Conservation (phyloP, 2,329 filamentous ascomycete species). For the Diaporthe sp. region DNA sequence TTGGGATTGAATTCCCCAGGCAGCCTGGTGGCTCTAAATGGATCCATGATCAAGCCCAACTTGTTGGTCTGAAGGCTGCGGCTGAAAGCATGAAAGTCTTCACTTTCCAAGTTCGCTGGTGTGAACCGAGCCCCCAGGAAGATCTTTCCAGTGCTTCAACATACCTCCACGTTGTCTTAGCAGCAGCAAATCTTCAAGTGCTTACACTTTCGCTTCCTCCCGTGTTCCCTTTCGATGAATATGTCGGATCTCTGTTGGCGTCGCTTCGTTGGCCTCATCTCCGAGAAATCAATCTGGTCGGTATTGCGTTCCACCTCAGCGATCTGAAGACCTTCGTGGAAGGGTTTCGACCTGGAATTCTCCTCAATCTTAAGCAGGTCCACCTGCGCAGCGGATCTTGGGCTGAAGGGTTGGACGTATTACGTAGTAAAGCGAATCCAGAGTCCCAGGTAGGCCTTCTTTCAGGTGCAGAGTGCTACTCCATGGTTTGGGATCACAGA, state of each 20-base stretch:
- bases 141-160: background rate
- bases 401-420: background rate
- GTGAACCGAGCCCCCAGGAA: too few relatives aligned
- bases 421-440: background rate
- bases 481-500: rapidly evolving
- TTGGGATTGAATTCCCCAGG: background rate
- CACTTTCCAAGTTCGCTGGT: background rate
- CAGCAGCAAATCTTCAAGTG: background rate
- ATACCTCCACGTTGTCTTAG: background rate
- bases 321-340: background rate
- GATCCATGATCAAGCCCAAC: background rate
- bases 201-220: background rate
- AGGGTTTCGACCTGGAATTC: background rate
- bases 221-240: rapidly evolving
- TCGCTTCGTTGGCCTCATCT: conserved; percentile 1
- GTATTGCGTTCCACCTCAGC: background rate
- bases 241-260: background rate
- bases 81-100: background rate
- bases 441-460: background rate
- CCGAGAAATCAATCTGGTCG: background rate
- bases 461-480: background rate
- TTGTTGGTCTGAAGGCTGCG: background rate
- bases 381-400: background rate
- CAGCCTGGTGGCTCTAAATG: background rate
- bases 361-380: background rate